Conservation (phyloP, 768 basidiomycete species). For the Tubosaeta sp. region DNA sequence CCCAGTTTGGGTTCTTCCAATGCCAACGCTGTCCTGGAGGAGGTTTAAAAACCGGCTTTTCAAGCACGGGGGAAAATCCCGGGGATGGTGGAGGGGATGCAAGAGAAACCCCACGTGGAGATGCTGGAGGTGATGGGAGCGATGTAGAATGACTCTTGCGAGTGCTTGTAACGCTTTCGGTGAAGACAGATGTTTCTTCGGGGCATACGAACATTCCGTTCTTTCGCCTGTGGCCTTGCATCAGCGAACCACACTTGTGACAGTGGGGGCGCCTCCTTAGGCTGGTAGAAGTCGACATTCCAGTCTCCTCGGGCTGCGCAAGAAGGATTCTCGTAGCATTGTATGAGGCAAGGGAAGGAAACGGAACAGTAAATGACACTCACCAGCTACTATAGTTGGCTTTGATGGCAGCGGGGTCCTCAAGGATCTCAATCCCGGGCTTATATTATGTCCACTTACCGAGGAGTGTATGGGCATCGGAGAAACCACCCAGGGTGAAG, state of each 20-base stretch:
- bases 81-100: conserved; percentile 11
- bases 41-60: conserved; percentile 21
- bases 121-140: conserved; percentile 27
- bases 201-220: conserved; percentile 30
- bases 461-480: conserved; percentile 1
- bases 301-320: conserved; percentile 1
- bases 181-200: conserved; percentile 11
- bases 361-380: conserved; percentile 8
- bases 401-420: conserved; percentile 21
- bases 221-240: conserved; percentile 32
- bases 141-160: conserved; percentile 20
- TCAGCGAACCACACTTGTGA: conserved; percentile 30
- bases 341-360: background rate
- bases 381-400: conserved; percentile 23
- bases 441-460: conserved; percentile 23
- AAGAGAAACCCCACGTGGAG: conserved; percentile 23
- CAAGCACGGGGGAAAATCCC: conserved; percentile 14
- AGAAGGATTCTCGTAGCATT: background rate
- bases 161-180: conserved; percentile 10
- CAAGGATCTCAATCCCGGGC: conserved; percentile 2
- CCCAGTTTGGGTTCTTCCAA: conserved; percentile 33
- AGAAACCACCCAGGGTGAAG: background rate
- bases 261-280: conserved; percentile 32
- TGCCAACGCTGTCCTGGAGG: conserved; percentile 31
- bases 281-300: conserved; percentile 28